These are phyloP conservation scores for Annulohypoxylon moriforme DNA, from an alignment of 495 filamentous ascomycete genomes.

Conservation along the genomic window DNA sequence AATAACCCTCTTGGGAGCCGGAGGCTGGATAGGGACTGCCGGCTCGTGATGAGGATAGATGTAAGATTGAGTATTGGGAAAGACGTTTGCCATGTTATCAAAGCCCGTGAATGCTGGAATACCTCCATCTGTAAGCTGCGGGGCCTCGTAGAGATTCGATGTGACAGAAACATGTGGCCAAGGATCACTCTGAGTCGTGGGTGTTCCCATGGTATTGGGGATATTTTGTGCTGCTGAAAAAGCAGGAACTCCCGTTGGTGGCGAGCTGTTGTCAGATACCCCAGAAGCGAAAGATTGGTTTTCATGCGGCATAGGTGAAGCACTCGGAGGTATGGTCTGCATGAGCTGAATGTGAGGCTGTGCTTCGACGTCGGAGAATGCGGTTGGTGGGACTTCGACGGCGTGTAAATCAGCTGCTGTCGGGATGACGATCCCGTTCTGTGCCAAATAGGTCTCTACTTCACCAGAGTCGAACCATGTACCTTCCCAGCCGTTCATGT, in stretches of 20 bases:
- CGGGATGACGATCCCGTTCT: slow-evolving; percentile 68
- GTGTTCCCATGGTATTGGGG: neutral
- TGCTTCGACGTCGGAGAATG: slow-evolving; percentile 43
- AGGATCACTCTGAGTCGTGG: slow-evolving; percentile 1
- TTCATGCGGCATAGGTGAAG: neutral
- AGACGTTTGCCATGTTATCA: slow-evolving; percentile 29
- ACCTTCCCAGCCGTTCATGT: slow-evolving; percentile 65
- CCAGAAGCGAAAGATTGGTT: slow-evolving; percentile 6
- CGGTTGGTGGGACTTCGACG: slow-evolving; percentile 57
- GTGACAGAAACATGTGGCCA: slow-evolving; percentile 30
- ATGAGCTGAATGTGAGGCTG: slow-evolving; percentile 20
- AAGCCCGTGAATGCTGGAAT: slow-evolving; percentile 37
- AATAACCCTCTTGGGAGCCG: slow-evolving; percentile 25
- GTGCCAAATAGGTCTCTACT: slow-evolving; percentile 74
- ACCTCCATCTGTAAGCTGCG: slow-evolving; percentile 2
- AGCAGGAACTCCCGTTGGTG: neutral
- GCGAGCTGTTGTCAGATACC: neutral
- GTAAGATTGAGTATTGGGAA: slow-evolving; percentile 32
- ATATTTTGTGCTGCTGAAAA: neutral
- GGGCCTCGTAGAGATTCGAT: slow-evolving; percentile 13
- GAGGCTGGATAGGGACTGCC: neutral
- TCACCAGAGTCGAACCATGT: slow-evolving; percentile 81
- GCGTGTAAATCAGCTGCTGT: slow-evolving; percentile 63
- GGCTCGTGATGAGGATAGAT: slow-evolving; percentile 44
- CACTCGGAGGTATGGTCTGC: slow-evolving; percentile 16